These are phyloP conservation scores for Lavandula angustifolia DNA, from an alignment of 257 asterid species.

Conservation along the genomic window DNA sequence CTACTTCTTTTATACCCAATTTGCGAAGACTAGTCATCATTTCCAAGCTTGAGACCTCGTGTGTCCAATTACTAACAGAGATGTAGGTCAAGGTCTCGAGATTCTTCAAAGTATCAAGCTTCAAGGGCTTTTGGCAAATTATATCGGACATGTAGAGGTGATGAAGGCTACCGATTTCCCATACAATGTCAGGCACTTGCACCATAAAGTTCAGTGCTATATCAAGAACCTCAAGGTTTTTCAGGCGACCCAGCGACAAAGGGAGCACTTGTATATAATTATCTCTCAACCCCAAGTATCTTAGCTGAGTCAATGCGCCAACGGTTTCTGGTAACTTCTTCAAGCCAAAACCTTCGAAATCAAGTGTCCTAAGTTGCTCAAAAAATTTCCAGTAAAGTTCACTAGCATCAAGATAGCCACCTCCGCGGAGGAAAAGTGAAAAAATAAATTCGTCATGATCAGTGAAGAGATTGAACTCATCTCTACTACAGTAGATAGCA, in stretches of 20 bases:
- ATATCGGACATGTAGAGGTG: constrained; percentile 15
- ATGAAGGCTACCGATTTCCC: constrained; percentile 18
- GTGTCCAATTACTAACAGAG: not conserved
- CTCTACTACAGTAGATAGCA: no score
- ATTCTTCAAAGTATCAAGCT: constrained; percentile 9
- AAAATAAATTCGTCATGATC: no score
- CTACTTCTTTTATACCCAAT: not conserved
- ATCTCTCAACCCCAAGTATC: not conserved
- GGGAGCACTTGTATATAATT: not conserved
- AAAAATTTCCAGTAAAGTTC: no score
- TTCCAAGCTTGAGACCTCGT: not conserved
- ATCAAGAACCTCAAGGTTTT: constrained; percentile 14
- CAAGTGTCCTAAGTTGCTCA: no score
- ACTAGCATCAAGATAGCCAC: no score
- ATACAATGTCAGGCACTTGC: constrained; percentile 6
- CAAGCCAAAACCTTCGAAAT: no score
- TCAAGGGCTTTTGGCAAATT: not conserved
- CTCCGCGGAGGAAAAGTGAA: no score
- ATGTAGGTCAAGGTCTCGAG: constrained; percentile 32
- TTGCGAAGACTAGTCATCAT: constrained; percentile 4
- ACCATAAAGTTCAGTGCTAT: not conserved
- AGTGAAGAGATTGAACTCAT: no score
- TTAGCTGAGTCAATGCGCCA: not conserved
- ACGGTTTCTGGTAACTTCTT: not conserved
- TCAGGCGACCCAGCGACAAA: not conserved